phyloP scores from a whole-genome alignment of 257 asterid species.

The Lavandula angustifolia region DNA sequence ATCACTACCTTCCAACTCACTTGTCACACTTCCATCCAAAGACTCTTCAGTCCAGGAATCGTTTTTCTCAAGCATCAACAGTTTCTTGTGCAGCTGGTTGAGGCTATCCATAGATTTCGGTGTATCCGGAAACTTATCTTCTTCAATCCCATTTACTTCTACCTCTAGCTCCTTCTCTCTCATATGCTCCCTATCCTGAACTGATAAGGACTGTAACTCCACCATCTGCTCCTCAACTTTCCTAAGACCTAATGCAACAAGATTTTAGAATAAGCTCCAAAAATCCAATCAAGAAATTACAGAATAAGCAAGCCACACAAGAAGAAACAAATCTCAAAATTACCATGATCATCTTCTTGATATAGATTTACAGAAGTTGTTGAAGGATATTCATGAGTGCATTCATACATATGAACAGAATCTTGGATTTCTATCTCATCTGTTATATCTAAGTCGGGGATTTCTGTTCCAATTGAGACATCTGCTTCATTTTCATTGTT shows the following conservation, averaged over 20 bases:
- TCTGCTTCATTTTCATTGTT: constrained; percentile 76
- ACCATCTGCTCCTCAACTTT: constrained; percentile 44
- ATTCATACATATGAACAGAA: constrained; percentile 34
- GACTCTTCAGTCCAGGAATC: constrained; percentile 72
- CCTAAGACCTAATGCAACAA: constrained; percentile 41
- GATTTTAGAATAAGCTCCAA: not conserved
- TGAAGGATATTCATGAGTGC: constrained; percentile 44
- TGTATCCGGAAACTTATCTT: constrained; percentile 77
- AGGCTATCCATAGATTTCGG: constrained; percentile 69
- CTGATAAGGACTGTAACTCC: constrained; percentile 43
- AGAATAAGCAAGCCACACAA: not conserved
- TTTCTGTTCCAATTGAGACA: constrained; percentile 93
- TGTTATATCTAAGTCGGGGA: constrained; percentile 77
- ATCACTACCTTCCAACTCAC: constrained; percentile 77
- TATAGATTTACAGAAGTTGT: constrained; percentile 37
- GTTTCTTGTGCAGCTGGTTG: constrained; percentile 61
- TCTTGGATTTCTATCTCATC: constrained; percentile 58
- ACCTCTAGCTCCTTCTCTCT: constrained; percentile 11
- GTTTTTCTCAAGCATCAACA: not conserved
- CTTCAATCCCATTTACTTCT: constrained; percentile 55
- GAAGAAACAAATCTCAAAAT: constrained; percentile 15
- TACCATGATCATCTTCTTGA: constrained; percentile 51
- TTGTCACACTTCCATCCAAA: constrained; percentile 78
- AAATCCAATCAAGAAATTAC: not conserved
- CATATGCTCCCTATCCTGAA: constrained; percentile 40